Conservation (phyloP, 257 asterid genomes). For the Solanum sejunctum region DNA sequence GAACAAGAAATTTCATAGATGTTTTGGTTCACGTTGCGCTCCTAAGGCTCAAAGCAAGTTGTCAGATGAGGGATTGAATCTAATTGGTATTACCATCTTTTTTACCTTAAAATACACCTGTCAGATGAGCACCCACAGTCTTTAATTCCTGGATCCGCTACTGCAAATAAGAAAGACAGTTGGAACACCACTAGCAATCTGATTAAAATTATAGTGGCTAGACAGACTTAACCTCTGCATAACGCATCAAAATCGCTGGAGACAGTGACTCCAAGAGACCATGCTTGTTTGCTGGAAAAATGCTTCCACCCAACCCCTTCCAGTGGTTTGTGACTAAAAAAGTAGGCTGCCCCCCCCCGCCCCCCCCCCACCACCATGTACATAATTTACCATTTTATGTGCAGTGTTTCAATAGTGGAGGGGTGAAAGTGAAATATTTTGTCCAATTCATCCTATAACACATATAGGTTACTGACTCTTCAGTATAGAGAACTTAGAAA, state of each 20-base stretch:
- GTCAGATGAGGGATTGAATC: no score
- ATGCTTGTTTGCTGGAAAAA: conserved; percentile 54
- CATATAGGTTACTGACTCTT: neutral
- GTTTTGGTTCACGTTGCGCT: no score
- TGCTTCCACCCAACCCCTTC: conserved; percentile 11
- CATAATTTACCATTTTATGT: neutral
- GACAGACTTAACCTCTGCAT: neutral
- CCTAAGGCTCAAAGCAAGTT: no score
- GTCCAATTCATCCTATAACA: neutral
- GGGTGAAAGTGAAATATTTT: neutral
- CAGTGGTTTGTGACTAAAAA: conserved; percentile 7
- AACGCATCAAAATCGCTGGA: neutral
- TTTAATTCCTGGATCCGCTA: no score
- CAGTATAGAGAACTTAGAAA: neutral
- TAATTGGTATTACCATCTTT: no score
- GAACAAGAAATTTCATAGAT: no score
- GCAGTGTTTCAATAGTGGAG: neutral
- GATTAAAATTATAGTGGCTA: neutral
- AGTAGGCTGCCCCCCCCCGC: neutral
- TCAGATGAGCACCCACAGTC: no score
- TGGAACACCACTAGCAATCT: conserved; percentile 9
- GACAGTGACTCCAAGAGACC: conserved; percentile 23
- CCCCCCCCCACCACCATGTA: neutral
- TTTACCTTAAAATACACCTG: no score
- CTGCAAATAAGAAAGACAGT: neutral